Percentiles rank a stretch among this genome's conserved stretches.
Evolutionary conservation across 75 land plant genomes (phyloP).

Genomic region (Pinus taeda): DNA sequence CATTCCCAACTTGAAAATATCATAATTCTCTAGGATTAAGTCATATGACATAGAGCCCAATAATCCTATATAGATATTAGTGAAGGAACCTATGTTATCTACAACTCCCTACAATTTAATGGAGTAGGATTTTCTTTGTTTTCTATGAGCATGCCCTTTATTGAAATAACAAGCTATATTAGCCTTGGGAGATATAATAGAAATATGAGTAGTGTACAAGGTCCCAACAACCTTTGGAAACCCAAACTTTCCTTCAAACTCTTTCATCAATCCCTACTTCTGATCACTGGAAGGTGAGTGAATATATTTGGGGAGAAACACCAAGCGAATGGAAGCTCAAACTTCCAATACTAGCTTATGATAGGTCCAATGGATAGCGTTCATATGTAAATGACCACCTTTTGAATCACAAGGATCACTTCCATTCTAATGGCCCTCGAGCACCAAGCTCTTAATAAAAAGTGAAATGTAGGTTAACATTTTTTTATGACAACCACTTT

Average conservation of each 20-base stretch:
- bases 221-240: constrained; percentile 82
- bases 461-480: too few species aligned
- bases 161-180: constrained; percentile 91
- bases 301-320: constrained; percentile 80
- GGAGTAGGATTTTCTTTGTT: constrained; percentile 91
- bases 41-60: constrained; percentile 90
- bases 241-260: constrained; percentile 71
- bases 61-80: constrained; percentile 92
- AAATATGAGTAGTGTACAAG: constrained; percentile 93
- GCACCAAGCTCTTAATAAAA: too few species aligned
- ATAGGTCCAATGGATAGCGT: constrained; percentile 91
- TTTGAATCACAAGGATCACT: constrained; percentile 77
- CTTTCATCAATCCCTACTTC: constrained; percentile 32
- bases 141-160: constrained; percentile 85
- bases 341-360: constrained; percentile 96
- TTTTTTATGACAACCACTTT: too few species aligned
- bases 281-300: constrained; percentile 72
- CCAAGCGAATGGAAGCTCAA: constrained; percentile 78
- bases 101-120: constrained; percentile 95
- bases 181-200: constrained; percentile 91
- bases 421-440: background rate
- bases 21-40: constrained; percentile 78
- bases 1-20: constrained; percentile 58
- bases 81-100: constrained; percentile 67
- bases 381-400: constrained; percentile 48